phyloP scores from a whole-genome alignment of 306 rosid genomes.

The Potentilla sterilis region DNA sequence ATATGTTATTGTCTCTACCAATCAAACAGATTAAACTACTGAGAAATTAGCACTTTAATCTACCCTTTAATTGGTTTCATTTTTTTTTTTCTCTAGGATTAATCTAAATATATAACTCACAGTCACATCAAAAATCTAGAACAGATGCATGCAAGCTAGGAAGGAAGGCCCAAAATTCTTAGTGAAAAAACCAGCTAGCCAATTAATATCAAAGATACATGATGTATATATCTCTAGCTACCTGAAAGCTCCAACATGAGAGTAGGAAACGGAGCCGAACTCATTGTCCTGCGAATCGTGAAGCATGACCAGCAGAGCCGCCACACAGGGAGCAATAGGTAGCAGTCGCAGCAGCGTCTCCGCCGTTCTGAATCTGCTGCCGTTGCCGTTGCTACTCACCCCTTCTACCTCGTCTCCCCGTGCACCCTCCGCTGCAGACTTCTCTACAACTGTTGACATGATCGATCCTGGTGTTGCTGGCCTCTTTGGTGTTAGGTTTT shows the following conservation, averaged over 20 bases:
- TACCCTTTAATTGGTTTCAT: not conserved
- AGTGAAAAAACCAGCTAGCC: not conserved
- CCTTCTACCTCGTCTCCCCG: not conserved
- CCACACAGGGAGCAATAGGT: constrained; percentile 70
- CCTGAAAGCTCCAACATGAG: constrained; percentile 79
- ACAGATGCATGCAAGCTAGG: not conserved
- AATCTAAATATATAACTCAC: not conserved
- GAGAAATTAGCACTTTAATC: not conserved
- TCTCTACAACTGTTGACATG: not conserved
- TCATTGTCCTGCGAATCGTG: constrained; percentile 64
- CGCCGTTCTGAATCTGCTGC: constrained; percentile 43
- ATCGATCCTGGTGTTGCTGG: not conserved
- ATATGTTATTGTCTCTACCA: not conserved
- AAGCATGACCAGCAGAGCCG: constrained; percentile 80
- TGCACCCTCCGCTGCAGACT: constrained; percentile 12
- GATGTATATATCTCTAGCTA: not conserved
- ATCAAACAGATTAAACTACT: not conserved
- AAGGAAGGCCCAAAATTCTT: not conserved
- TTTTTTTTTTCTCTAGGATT: not conserved
- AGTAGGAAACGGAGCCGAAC: constrained; percentile 65
- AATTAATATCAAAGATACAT: not conserved
- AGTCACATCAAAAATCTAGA: not conserved
- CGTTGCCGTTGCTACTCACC: constrained; percentile 22
- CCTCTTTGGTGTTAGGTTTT: not conserved
- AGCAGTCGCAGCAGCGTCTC: constrained; percentile 74